Evolutionary conservation across 352 stramenopile species (phyloP), one percentile per base, ranked within the genome.

Genomic region (Phytophthora foliorum): DNA sequence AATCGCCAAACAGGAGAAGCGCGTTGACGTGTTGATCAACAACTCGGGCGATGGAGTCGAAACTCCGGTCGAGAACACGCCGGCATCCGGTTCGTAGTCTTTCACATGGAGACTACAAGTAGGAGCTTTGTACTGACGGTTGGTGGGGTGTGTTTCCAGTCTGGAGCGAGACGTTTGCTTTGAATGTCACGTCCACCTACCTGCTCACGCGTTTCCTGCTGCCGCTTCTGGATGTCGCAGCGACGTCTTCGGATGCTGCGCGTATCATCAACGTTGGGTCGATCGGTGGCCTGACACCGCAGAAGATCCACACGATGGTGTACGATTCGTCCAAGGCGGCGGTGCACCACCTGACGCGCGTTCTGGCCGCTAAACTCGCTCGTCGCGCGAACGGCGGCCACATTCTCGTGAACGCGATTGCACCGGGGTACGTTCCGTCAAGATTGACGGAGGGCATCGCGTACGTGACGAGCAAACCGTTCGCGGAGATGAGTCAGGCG

Each of bases 151-250:
- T 31, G 2, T 13, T 10, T 55, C 69, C 69, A 92, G 95, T 85
- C 44, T 99, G 93, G 84, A 86, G 98, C 57, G 94, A 96, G 52
- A 92, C 98, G 6, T 79, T 98, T 16, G 83, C 93, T 48, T 54
- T 99, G 57, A 99, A 99, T 75, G 92, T 99, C 58, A 98, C 97
- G 75, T 86, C 91, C 16, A 74, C 97, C 1, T 99, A 99, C 74
- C 98, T 98, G 67, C 74, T 99, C 36, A 95, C 89, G 21, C 82
- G 91, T 27, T 86, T 95, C 32, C 87, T 97, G 53, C 74, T 98
- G 21, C 95, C 95, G 11, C 76, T 98, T 24, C 77, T 99, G 46
- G 86, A 98, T 55, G 73, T 17, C 4, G 85, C 85, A 42, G 72
- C 82, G 7, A 79, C 51, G 13, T 81, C 77, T 29, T 46, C 82